Base-by-base conservation (phyloP, 2,329 filamentous ascomycete genomes). In the Phaeosphaeriaceae sp. region DNA sequence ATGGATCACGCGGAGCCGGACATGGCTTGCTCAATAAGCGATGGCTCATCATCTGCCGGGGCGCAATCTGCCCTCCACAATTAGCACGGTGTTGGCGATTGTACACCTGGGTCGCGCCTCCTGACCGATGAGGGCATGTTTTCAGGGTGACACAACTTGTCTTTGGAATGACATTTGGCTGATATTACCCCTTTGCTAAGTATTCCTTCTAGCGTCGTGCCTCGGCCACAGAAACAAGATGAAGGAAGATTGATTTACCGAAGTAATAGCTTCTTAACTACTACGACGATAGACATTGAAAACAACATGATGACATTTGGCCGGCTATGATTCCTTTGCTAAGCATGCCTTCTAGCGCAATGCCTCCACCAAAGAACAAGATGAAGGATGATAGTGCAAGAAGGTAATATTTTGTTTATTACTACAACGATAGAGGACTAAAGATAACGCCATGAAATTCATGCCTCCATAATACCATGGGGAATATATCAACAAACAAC, bases 81-180 rank as follows among this genome's bases (percentile, higher is more conserved):
- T 25, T 47, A 20, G 41, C 40, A 27, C 20, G 27, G 48, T 24
- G 13, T 44, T 51, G 24, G 50, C 40, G 4, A 31, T 21, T 22
- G n/a, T 42, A n/a, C 20, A 27, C 46, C 27, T 41, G 25, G 20
- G 20, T 47, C 40, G 20, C 9, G 25, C 41, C 48, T 48, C 47
- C 31, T 31, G 33, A 45, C 48, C 15, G 21, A 41, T 44, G 46
- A 48, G 53, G 53, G 47, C 57, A 47, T 56, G 48, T 51, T 31
- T 56, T 31, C 33, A 47, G 45, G 49, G 64, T 63, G 47, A 59
- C 58, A 67, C 64, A 49, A 45, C 31, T 50, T 48, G 54, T 46
- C 51, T 49, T 33, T 27, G 56, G 52, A 53, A 60, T 55, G 50
- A 58, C 36, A 33, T 48, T 2, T 4, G n/a, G 7, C 36, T 9